Evolutionary conservation across 2,329 filamentous ascomycete species (phyloP).

Genomic region (Phoma sp.): DNA sequence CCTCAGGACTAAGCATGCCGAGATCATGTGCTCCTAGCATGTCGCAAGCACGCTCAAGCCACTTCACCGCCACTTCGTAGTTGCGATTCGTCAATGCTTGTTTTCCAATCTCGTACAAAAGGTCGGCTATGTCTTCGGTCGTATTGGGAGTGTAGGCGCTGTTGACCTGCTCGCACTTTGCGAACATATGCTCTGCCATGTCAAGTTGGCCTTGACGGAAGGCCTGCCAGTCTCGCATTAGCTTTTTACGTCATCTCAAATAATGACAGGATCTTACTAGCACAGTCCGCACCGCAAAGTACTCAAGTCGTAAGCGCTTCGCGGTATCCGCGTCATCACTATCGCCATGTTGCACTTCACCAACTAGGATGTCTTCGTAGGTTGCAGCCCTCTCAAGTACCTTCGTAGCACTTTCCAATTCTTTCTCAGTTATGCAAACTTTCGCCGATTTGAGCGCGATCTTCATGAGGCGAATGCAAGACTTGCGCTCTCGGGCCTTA

Average conservation of each 20-base stretch:
- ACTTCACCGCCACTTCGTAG: slow-evolving; percentile 66
- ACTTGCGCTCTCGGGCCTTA: slow-evolving; percentile 34
- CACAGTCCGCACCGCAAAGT: slow-evolving; percentile 69
- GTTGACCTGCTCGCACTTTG: slow-evolving; percentile 58
- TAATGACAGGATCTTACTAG: slow-evolving; percentile 60
- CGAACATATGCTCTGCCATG: slow-evolving; percentile 80
- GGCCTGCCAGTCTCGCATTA: slow-evolving; percentile 57
- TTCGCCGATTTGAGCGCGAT: slow-evolving; percentile 71
- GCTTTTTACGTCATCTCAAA: background rate
- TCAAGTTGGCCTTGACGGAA: slow-evolving; percentile 78
- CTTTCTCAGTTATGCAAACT: slow-evolving; percentile 66
- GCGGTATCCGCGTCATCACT: slow-evolving; percentile 40
- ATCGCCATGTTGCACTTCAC: slow-evolving; percentile 21
- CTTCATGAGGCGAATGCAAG: slow-evolving; percentile 65
- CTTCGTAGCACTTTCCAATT: slow-evolving; percentile 65
- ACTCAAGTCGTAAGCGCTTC: slow-evolving; percentile 64
- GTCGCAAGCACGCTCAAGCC: slow-evolving; percentile 74
- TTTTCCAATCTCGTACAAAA: slow-evolving; percentile 76
- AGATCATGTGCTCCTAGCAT: slow-evolving; percentile 64
- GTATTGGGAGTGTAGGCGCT: slow-evolving; percentile 56
- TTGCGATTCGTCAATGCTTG: slow-evolving; percentile 62
- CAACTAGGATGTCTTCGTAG: slow-evolving; percentile 49
- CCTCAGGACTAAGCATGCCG: slow-evolving; percentile 65
- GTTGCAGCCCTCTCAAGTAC: slow-evolving; percentile 70
- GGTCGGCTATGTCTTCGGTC: slow-evolving; percentile 69